Base-by-base conservation (phyloP, 768 basidiomycete genomes). In the Candolleomyces efflorescens region DNA sequence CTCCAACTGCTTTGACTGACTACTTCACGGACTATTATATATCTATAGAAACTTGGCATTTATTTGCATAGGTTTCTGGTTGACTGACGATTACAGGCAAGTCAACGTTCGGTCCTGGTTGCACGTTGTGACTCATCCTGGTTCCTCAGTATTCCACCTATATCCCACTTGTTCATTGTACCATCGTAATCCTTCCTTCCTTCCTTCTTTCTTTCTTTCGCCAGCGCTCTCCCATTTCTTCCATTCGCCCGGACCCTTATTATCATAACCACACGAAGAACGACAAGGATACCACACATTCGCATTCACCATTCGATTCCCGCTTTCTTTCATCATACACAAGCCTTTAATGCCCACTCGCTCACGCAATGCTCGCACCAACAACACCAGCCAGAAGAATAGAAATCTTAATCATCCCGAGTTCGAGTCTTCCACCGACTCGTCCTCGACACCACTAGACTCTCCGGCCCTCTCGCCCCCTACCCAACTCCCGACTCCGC, bases 401-500 rank as follows among this genome's bases (percentile, higher is more conserved):
- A 32, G 23, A 26, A 48, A 26, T 50, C 13, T 20, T 47, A 17
- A 26, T 20, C 23, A 26, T 15, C 47, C 18, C 10, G 52, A 5
- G 44, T 53, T 15, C 32, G 32, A 32, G 32, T 27, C 43, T 45
- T 55, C 54, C 32, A 39, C 53, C 26, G 20, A 54, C 53, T 15
- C 23, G 26, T 38, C 55, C 53, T 15, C 23, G 26, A 46, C 55
- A 50, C 32, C 58, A 39, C 6, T 51, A 54, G 52, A 50, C 48
- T 32, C 54, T 17, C 57, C 60, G 5, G 9, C 13, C 2, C 41
- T 43, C n/a, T 65, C 67, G 17, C 67, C 68, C 13, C 68, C 68
- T 0, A 59, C 56, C 0, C 69, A 67, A 39, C 67, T 69, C 4
- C 68, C 68, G 2, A 70, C 69, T 3, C 69, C 69, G 18, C 64